These are phyloP conservation scores for Arthromyces matolae DNA, from an alignment of 768 basidiomycete genomes.

Conservation along the genomic window DNA sequence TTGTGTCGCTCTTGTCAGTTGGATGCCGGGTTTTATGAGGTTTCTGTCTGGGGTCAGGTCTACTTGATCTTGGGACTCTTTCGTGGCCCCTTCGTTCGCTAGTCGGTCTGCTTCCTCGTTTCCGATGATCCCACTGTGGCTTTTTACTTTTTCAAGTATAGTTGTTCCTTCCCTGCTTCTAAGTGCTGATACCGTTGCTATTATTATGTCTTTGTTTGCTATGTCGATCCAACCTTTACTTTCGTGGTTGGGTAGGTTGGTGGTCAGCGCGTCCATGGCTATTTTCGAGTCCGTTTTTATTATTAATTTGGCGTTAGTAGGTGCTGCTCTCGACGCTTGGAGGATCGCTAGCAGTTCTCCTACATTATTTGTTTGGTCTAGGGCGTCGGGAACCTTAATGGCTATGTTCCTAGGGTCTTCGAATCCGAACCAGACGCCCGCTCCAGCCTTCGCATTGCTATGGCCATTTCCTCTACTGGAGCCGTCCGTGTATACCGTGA, in stretches of 20 bases:
- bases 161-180: conserved; percentile 13
- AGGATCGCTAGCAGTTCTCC: conserved; percentile 20
- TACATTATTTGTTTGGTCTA: conserved; percentile 18
- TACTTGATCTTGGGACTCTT: background rate
- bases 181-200: conserved; percentile 7
- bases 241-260: conserved; percentile 18
- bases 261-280: conserved; percentile 17
- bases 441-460: conserved; percentile 13
- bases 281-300: conserved; percentile 23
- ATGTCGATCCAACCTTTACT: conserved; percentile 21
- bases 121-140: conserved; percentile 13
- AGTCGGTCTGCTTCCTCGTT: conserved; percentile 21
- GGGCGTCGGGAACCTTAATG: conserved; percentile 3
- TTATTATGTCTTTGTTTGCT: conserved; percentile 12
- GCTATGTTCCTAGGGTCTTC: conserved; percentile 14
- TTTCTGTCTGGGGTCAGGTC: background rate
- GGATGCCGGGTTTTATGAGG: background rate
- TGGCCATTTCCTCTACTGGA: conserved; percentile 19
- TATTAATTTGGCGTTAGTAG: conserved; percentile 5
- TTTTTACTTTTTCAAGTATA: conserved; percentile 22
- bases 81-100: conserved; percentile 13
- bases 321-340: conserved; percentile 4
- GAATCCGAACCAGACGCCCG: conserved; percentile 12
- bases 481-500: conserved; percentile 22
- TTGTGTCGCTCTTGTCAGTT: background rate